These are phyloP conservation scores for Aspergillus piperis DNA, from an alignment of 2,329 filamentous ascomycete genomes.

Conservation along the genomic window DNA sequence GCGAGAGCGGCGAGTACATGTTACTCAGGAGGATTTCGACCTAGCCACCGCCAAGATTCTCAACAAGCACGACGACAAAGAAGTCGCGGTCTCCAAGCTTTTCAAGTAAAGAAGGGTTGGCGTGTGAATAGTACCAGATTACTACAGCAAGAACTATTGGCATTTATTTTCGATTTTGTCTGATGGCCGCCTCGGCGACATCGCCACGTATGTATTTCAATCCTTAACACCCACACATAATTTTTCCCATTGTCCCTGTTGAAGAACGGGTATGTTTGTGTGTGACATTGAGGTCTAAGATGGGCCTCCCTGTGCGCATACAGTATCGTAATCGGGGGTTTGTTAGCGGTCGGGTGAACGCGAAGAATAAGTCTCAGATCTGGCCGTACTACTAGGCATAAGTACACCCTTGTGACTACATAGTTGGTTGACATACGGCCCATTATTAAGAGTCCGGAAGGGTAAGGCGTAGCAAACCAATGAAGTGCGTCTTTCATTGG, in stretches of 20 bases:
- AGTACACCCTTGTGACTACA: too few relatives aligned
- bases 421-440: too few relatives aligned
- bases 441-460: too few relatives aligned
- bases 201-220: background rate
- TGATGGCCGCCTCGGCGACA: background rate
- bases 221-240: background rate
- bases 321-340: background rate
- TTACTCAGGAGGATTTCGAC: constrained; percentile 99
- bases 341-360: background rate
- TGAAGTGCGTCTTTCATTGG: too few relatives aligned
- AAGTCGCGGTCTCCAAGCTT: constrained; percentile 50
- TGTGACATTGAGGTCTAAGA: background rate
- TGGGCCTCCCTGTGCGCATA: background rate
- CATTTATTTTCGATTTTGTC: background rate
- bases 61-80: constrained; percentile 99
- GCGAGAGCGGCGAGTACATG: constrained; percentile 91
- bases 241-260: background rate
- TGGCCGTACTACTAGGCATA: too few relatives aligned
- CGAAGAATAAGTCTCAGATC: background rate
- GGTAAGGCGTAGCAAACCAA: too few relatives aligned
- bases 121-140: background rate
- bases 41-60: constrained; percentile 97
- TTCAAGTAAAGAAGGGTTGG: constrained; percentile 34
- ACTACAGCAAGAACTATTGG: background rate
- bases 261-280: background rate